These are phyloP conservation scores for Penicillium cataractarum DNA, from an alignment of 495 filamentous ascomycete species.

Conservation along the genomic window DNA sequence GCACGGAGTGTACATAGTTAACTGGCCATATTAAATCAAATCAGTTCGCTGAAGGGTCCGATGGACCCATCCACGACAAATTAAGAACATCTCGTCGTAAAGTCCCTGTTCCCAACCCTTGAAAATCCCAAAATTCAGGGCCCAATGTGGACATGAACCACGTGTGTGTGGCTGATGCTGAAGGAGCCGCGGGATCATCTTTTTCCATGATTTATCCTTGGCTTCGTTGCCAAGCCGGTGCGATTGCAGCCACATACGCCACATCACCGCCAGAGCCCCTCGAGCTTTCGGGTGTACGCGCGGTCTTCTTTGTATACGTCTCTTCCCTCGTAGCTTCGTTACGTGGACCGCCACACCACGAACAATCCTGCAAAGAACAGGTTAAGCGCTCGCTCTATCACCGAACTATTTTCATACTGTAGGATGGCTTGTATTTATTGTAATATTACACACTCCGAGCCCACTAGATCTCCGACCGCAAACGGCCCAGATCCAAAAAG, in stretches of 20 bases:
- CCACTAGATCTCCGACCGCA: not conserved
- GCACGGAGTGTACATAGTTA: too few relatives aligned
- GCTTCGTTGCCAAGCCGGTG: not conserved
- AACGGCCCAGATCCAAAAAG: not conserved
- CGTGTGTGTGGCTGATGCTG: conserved; percentile 13
- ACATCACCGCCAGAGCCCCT: not conserved
- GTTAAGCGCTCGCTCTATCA: too few relatives aligned
- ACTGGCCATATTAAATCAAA: too few relatives aligned
- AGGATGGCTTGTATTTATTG: not conserved
- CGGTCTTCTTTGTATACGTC: conserved; percentile 3
- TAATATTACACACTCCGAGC: not conserved
- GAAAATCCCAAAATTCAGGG: not conserved
- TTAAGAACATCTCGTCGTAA: not conserved
- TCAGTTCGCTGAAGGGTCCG: not conserved
- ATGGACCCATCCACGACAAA: not conserved
- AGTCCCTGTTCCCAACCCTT: not conserved
- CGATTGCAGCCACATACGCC: conserved; percentile 4
- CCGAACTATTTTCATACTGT: not conserved
- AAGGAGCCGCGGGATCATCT: not conserved
- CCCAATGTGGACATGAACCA: conserved; percentile 10
- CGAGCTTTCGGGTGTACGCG: not conserved
- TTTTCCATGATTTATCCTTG: too few relatives aligned
- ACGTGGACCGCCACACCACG: not conserved
- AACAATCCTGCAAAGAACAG: not conserved
- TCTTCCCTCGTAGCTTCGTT: not conserved